These are phyloP conservation scores for Entomortierella lignicola DNA, from an alignment of 192 early-diverging fungal species.

Conservation along the genomic window DNA sequence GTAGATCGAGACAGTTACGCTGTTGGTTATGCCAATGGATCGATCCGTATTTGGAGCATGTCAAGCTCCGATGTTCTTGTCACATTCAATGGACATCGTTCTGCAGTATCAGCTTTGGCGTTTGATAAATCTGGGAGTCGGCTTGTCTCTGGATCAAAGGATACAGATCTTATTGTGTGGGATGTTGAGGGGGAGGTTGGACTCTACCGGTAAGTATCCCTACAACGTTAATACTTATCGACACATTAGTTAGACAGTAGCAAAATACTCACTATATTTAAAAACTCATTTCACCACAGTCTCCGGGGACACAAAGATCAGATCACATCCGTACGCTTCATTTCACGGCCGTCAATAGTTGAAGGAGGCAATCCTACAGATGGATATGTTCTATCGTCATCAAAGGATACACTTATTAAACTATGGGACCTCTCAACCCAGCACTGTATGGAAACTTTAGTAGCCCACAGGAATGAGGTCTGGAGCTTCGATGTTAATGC, in stretches of 20 bases:
- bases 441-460: constrained; percentile 94
- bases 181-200: constrained; percentile 93
- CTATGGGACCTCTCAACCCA: constrained; percentile 96
- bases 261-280: too few species aligned
- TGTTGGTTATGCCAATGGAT: constrained; percentile 94
- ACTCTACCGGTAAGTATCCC: constrained; percentile 63
- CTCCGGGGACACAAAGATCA: constrained; percentile 97
- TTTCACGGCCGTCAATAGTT: constrained; percentile 51
- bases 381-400: constrained; percentile 86
- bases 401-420: constrained; percentile 97
- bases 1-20: constrained; percentile 80
- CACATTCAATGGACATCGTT: constrained; percentile 92
- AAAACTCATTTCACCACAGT: constrained; percentile 34
- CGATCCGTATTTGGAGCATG: constrained; percentile 90
- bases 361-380: constrained; percentile 61
- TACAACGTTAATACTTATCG: too few species aligned
- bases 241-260: too few species aligned
- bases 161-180: constrained; percentile 97
- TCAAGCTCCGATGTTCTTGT: constrained; percentile 65
- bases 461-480: constrained; percentile 93
- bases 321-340: constrained; percentile 81
- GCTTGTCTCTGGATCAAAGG: constrained; percentile 90
- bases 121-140: constrained; percentile 85
- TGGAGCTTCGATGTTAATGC: constrained; percentile 85
- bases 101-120: constrained; percentile 83